Evolutionary conservation across 768 basidiomycete species (phyloP).

Genomic region (Neoboletus subvelutipes): DNA sequence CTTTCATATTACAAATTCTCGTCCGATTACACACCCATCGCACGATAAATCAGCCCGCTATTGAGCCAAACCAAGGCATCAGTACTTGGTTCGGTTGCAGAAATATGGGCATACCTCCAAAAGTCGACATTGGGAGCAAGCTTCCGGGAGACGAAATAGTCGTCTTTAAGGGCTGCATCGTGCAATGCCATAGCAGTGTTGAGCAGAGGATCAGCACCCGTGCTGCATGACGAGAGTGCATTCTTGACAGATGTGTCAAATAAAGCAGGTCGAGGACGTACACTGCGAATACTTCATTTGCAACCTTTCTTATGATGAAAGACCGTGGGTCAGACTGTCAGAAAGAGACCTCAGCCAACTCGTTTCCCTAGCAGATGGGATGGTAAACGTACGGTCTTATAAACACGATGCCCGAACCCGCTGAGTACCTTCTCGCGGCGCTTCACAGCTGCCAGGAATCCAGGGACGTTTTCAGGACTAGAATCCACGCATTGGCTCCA

Average conservation of each 20-base stretch:
- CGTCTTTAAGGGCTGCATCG: conserved; percentile 86
- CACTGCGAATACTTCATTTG: conserved; percentile 91
- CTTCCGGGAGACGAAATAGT: conserved; percentile 80
- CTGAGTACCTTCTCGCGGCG: conserved; percentile 84
- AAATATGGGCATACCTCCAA: conserved; percentile 47
- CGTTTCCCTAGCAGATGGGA: neutral
- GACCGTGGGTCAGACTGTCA: conserved; percentile 84
- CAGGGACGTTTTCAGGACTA: conserved; percentile 81
- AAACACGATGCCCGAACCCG: conserved; percentile 87
- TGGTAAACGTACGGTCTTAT: conserved; percentile 58
- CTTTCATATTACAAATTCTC: neutral
- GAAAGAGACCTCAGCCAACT: neutral
- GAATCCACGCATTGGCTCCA: neutral
- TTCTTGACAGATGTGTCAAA: neutral
- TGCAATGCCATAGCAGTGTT: conserved; percentile 89
- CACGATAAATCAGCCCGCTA: conserved; percentile 87
- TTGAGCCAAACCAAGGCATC: neutral
- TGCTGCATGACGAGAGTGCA: conserved; percentile 42
- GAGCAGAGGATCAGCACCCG: conserved; percentile 80
- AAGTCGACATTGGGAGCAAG: conserved; percentile 92
- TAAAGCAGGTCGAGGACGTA: conserved; percentile 34
- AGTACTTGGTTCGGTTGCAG: neutral
- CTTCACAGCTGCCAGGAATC: conserved; percentile 85
- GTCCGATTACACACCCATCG: conserved; percentile 63
- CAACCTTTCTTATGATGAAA: conserved; percentile 86